Evolutionary conservation across 306 rosid species (phyloP).

Genomic region (Heteromeles arbutifolia): DNA sequence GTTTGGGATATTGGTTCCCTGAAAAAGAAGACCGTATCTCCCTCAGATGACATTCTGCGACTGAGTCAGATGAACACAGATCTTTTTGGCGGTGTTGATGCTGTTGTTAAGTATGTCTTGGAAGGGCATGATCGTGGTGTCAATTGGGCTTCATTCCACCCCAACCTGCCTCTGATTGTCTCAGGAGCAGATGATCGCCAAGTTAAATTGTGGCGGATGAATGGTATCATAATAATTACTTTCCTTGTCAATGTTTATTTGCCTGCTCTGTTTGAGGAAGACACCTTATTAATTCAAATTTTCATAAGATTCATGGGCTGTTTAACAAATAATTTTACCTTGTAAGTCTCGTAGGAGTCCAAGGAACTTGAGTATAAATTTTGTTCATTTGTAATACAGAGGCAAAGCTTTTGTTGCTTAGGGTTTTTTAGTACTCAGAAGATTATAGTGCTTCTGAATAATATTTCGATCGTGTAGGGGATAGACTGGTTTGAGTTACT

Average conservation of each 20-base stretch:
- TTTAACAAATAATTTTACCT: neutral
- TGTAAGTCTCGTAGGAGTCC: neutral
- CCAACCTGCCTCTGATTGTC: slow-evolving; percentile 86
- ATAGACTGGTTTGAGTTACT: neutral
- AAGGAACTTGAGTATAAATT: neutral
- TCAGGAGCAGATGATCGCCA: slow-evolving; percentile 97
- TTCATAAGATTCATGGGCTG: neutral
- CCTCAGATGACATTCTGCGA: slow-evolving; percentile 82
- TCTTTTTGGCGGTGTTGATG: slow-evolving; percentile 94
- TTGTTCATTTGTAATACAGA: neutral
- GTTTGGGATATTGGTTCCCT: slow-evolving; percentile 97
- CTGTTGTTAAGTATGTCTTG: slow-evolving; percentile 86
- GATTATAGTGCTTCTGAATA: neutral
- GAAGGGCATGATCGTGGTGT: slow-evolving; percentile 99
- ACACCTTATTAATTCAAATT: neutral
- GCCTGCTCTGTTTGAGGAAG: neutral
- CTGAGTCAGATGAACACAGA: slow-evolving; percentile 94
- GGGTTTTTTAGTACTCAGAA: neutral
- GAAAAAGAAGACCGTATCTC: slow-evolving; percentile 85
- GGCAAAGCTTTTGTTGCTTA: neutral
- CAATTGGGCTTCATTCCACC: slow-evolving; percentile 97
- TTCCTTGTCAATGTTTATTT: neutral
- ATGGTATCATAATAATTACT: slow-evolving; percentile 37
- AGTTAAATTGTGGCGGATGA: slow-evolving; percentile 97
- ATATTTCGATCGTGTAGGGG: neutral